phyloP scores from a whole-genome alignment of 2,329 filamentous ascomycete species.

The Metarhizium anisopliae region DNA sequence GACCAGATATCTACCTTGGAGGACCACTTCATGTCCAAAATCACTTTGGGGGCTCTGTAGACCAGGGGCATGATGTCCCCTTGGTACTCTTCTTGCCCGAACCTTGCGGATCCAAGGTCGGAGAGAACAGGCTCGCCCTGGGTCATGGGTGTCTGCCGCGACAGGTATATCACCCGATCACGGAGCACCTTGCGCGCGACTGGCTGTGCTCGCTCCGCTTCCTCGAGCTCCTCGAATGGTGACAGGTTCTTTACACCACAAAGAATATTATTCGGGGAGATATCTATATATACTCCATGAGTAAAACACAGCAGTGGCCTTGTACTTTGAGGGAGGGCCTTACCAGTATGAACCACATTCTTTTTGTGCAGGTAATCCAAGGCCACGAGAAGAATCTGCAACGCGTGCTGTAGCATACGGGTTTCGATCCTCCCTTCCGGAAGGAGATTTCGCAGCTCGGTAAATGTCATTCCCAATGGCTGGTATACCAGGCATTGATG shows the following conservation, averaged over 20 bases:
- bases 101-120: neutral
- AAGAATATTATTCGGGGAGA: constrained; percentile 39
- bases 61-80: constrained; percentile 14
- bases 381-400: constrained; percentile 31
- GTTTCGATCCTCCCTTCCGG: constrained; percentile 25
- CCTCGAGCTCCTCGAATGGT: neutral
- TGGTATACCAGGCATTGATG: constrained; percentile 29
- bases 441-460: constrained; percentile 30
- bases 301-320: no score
- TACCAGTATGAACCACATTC: constrained; percentile 30
- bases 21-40: constrained; percentile 12
- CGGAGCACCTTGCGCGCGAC: neutral
- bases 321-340: no score
- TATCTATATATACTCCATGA: constrained; percentile 18
- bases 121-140: neutral
- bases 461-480: constrained; percentile 33
- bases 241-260: constrained; percentile 24
- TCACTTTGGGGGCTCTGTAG: constrained; percentile 17
- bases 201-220: neutral
- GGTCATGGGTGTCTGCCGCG: neutral
- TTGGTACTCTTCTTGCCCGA: neutral
- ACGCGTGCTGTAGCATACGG: constrained; percentile 23
- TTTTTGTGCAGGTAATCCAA: constrained; percentile 37
- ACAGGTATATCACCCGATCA: neutral
- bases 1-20: constrained; percentile 16